These are phyloP conservation scores for Excoecaria agallocha DNA, from an alignment of 345 rosid genomes.

Conservation along the genomic window DNA sequence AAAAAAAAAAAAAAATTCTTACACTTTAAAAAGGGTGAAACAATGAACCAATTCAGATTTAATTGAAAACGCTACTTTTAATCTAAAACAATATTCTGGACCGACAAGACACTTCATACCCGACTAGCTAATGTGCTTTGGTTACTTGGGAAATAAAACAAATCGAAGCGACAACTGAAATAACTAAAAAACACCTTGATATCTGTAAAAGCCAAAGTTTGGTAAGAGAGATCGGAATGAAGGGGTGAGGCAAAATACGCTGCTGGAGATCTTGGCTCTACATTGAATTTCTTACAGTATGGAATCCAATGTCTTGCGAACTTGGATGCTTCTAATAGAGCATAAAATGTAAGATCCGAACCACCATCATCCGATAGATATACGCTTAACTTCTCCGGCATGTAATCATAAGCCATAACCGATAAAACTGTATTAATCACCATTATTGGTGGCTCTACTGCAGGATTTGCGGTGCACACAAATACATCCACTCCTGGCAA, in stretches of 20 bases:
- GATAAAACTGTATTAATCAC: slow-evolving; percentile 67
- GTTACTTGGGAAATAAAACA: too few species aligned
- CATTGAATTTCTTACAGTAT: slow-evolving; percentile 48
- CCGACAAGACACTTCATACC: too few species aligned
- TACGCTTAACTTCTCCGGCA: slow-evolving; percentile 50
- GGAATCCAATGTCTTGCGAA: slow-evolving; percentile 61
- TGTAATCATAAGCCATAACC: slow-evolving; percentile 54
- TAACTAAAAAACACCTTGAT: slow-evolving; percentile 16
- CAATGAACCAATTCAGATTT: too few species aligned
- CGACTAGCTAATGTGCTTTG: too few species aligned
- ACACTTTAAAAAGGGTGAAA: too few species aligned
- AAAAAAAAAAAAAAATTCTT: too few species aligned
- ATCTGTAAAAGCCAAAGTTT: background rate
- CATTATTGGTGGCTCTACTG: slow-evolving; percentile 64
- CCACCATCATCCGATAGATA: slow-evolving; percentile 72
- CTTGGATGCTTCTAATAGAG: slow-evolving; percentile 12
- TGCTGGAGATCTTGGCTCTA: slow-evolving; percentile 57
- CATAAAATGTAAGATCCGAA: slow-evolving; percentile 56
- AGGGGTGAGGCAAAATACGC: slow-evolving; percentile 36
- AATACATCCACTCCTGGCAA: slow-evolving; percentile 62
- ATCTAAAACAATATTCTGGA: too few species aligned
- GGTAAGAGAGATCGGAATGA: background rate
- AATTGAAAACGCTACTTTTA: too few species aligned
- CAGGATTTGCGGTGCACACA: slow-evolving; percentile 69
- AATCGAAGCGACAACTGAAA: too few species aligned